Percentiles rank a stretch among this genome's conserved stretches.
These are phyloP conservation scores for Lagenidium giganteum DNA, from an alignment of 352 stramenopile genomes.

Conservation along the genomic window DNA sequence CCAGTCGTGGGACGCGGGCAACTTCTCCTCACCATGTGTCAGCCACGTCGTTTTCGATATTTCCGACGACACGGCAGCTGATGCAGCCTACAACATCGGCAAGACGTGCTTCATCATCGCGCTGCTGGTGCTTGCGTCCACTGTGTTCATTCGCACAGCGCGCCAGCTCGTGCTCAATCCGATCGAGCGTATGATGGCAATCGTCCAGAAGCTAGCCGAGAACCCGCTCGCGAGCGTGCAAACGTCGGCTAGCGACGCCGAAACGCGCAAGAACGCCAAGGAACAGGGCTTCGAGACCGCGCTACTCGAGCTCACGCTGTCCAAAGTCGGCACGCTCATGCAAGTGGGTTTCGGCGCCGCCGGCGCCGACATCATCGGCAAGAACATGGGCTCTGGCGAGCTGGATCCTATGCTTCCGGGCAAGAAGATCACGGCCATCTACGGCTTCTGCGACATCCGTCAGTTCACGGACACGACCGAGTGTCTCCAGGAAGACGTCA, in stretches of 20 bases:
- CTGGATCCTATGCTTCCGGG: conserved; percentile 86
- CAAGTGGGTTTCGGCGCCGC: conserved; percentile 80
- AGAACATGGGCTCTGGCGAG: conserved; percentile 85
- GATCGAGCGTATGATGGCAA: conserved; percentile 90
- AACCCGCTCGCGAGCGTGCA: conserved; percentile 87
- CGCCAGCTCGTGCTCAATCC: conserved; percentile 83
- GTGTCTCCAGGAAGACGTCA: conserved; percentile 88
- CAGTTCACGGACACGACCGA: conserved; percentile 91
- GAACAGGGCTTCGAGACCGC: conserved; percentile 77
- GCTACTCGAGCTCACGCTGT: conserved; percentile 74
- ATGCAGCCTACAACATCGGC: conserved; percentile 77
- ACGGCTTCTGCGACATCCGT: conserved; percentile 94
- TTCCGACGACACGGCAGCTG: conserved; percentile 30
- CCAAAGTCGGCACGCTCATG: conserved; percentile 83
- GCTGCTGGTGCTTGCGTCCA: conserved; percentile 72
- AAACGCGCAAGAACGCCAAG: conserved; percentile 73
- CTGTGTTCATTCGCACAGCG: conserved; percentile 79
- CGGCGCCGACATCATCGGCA: conserved; percentile 79
- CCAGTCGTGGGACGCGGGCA: conserved; percentile 39
- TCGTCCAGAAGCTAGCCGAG: conserved; percentile 84
- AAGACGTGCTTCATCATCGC: conserved; percentile 87
- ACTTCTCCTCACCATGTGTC: conserved; percentile 48
- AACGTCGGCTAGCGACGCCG: conserved; percentile 43
- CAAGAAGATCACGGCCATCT: conserved; percentile 91
- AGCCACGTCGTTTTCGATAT: conserved; percentile 86